Conservation (phyloP, 345 rosid genomes). For the Cochlearia excelsa region DNA sequence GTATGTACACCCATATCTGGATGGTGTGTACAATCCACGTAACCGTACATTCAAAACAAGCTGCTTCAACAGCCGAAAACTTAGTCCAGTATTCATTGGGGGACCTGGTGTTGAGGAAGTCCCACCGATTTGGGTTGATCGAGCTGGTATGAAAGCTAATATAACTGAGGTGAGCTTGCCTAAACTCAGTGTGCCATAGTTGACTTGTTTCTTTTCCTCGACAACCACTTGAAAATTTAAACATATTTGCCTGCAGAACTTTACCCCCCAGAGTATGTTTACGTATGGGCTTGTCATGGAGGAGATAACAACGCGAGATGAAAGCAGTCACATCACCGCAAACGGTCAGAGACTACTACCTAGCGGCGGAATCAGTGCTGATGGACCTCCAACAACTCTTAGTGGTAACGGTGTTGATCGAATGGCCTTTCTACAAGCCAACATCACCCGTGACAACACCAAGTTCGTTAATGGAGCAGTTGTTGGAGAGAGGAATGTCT, state of each 20-base stretch:
- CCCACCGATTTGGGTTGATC: conserved; percentile 98
- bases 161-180: conserved; percentile 75
- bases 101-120: conserved; percentile 99
- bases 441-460: conserved; percentile 96
- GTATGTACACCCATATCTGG: conserved; percentile 94
- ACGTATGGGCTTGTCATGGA: conserved; percentile 98
- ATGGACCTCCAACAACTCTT: conserved; percentile 99
- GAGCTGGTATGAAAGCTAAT: conserved; percentile 91
- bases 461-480: conserved; percentile 90
- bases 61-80: conserved; percentile 92
- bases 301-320: conserved; percentile 96
- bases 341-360: conserved; percentile 91
- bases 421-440: conserved; percentile 88
- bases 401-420: conserved; percentile 95
- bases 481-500: conserved; percentile 94
- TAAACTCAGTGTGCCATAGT: conserved; percentile 15
- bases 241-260: conserved; percentile 55
- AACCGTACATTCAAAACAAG: conserved; percentile 86
- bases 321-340: conserved; percentile 86
- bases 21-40: conserved; percentile 72
- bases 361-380: conserved; percentile 96
- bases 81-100: conserved; percentile 98
- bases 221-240: background rate
- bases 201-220: background rate
- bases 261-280: conserved; percentile 95